Evolutionary conservation across 257 asterid species (phyloP).

Genomic region (Datura wrightii): DNA sequence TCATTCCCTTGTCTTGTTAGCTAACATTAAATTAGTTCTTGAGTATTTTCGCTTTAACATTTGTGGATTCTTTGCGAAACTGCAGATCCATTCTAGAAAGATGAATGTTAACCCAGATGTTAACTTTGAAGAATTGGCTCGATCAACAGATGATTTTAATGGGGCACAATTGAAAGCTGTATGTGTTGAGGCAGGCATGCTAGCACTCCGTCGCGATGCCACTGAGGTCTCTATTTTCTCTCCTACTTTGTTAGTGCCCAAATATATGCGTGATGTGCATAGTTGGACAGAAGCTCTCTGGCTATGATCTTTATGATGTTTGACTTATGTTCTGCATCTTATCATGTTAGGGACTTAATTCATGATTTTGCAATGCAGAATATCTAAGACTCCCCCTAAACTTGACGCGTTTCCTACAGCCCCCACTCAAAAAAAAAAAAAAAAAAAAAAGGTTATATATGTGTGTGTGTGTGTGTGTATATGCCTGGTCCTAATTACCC

Average conservation of each 20-base stretch:
- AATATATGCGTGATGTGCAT: not conserved
- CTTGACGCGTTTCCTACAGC: too few species aligned
- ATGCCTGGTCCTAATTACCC: too few species aligned
- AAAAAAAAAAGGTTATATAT: too few species aligned
- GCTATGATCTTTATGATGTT: not conserved
- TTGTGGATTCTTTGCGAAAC: not conserved
- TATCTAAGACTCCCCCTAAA: too few species aligned
- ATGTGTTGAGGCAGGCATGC: conserved; percentile 98
- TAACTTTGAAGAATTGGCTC: conserved; percentile 97
- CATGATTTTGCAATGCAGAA: too few species aligned
- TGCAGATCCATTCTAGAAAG: conserved; percentile 93
- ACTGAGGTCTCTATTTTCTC: conserved; percentile 68
- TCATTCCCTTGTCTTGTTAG: not conserved
- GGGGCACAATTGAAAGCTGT: conserved; percentile 98
- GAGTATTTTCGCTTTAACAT: not conserved
- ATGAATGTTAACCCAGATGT: conserved; percentile 97
- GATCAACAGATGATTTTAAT: conserved; percentile 94
- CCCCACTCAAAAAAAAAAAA: too few species aligned
- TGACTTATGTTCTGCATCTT: not conserved
- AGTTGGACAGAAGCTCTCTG: not conserved
- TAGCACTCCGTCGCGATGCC: conserved; percentile 96
- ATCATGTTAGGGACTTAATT: not conserved
- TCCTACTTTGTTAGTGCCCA: not conserved
- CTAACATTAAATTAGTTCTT: not conserved
- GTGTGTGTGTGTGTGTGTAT: too few species aligned